Conservation (phyloP, 2,329 filamentous ascomycete genomes). For the Fusarium sterilihyphosum region DNA sequence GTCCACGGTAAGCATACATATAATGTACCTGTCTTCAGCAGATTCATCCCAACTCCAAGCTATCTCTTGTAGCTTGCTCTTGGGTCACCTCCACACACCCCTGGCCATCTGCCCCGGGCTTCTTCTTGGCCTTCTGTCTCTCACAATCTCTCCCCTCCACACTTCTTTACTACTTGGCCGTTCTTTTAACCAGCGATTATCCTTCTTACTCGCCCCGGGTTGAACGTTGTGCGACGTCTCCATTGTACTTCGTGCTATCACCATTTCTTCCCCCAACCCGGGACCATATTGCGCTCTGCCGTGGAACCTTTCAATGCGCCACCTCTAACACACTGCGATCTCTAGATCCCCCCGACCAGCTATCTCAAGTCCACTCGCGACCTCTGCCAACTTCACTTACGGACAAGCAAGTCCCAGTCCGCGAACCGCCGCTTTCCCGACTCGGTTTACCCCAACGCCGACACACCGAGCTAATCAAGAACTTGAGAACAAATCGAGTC, state of each 20-base stretch:
- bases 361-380: conserved; percentile 61
- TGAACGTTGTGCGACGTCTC: conserved; percentile 40
- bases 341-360: conserved; percentile 59
- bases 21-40: conserved; percentile 3
- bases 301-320: conserved; percentile 37
- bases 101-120: conserved; percentile 33
- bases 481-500: conserved; percentile 15
- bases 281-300: conserved; percentile 36
- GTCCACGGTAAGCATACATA: conserved; percentile 42
- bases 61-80: conserved; percentile 14
- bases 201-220: conserved; percentile 22
- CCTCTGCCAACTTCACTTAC: conserved; percentile 55
- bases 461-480: conserved; percentile 30
- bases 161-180: conserved; percentile 19
- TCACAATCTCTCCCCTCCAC: conserved; percentile 39
- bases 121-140: conserved; percentile 37
- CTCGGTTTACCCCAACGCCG: conserved; percentile 43
- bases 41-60: conserved; percentile 35
- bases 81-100: conserved; percentile 36
- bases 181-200: conserved; percentile 33
- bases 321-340: conserved; percentile 27
- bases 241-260: conserved; percentile 34
- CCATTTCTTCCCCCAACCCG: conserved; percentile 29
- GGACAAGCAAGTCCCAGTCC: conserved; percentile 56
- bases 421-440: conserved; percentile 34